Percentiles rank a stretch among this genome's conserved stretches.
These are phyloP conservation scores for Claviceps sp. DNA, from an alignment of 2,329 filamentous ascomycete species.

Conservation along the genomic window DNA sequence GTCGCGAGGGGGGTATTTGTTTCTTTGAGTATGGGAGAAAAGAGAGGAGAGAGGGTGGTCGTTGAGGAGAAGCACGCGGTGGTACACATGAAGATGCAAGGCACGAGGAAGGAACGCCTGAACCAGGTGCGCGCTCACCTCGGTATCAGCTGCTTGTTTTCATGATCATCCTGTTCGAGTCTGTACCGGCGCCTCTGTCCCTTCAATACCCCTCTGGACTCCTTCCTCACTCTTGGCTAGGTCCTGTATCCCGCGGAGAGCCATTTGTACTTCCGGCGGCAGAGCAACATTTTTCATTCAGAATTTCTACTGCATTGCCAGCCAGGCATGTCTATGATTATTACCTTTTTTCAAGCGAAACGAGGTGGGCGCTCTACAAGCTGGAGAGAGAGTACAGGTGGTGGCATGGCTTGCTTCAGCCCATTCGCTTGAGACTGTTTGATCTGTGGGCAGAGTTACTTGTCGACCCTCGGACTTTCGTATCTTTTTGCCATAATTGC, in stretches of 20 bases:
- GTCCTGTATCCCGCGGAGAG: no score
- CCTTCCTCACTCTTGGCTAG: no score
- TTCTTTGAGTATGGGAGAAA: neutral
- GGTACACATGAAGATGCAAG: neutral
- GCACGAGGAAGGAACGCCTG: neutral
- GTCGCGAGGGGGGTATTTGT: neutral
- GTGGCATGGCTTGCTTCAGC: no score
- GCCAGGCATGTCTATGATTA: neutral
- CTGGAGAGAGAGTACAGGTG: no score
- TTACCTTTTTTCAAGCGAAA: neutral
- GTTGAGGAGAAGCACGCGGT: neutral
- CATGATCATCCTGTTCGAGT: neutral
- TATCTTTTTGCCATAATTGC: no score
- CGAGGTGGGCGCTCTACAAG: neutral
- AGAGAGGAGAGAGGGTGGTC: neutral
- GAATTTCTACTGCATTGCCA: no score
- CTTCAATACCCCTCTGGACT: neutral
- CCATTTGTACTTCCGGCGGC: no score
- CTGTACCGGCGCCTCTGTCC: neutral
- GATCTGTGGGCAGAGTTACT: no score
- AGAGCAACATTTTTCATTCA: no score
- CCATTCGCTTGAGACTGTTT: no score
- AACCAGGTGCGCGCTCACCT: neutral
- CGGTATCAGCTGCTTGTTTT: neutral
- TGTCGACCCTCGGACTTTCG: no score